Evolutionary conservation across 495 filamentous ascomycete species (phyloP), one percentile per base, ranked within the genome.

Genomic region (Xylaria telfairii): DNA sequence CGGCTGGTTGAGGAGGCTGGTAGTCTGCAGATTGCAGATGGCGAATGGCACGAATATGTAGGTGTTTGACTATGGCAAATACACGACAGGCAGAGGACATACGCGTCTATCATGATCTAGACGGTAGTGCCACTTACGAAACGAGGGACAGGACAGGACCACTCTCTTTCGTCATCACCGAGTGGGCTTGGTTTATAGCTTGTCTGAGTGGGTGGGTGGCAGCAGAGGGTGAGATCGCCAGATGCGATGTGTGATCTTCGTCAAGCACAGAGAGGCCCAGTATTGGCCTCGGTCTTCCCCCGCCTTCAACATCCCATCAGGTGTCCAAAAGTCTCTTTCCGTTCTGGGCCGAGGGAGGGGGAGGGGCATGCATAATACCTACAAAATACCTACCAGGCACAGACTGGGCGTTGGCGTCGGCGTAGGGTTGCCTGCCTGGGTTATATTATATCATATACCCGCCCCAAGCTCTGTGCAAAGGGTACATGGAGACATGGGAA

Each of bases 341-440:
- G 49, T 70, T 70, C 47, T 70, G 37, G 68, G 49, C 68, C 49
- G 21, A 70, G 26, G 68, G 34, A 59, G 60, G 68, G 68, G 59
- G 24, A 37, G 60, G 59, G 68, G 59, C 49, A 26, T 63, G 61
- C 39, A 70, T 64, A 32, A 19, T 41, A 9, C 0, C 24, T 42
- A 49, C n/a, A n/a, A n/a, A n/a, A n/a, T n/a, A n/a, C n/a, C n/a
- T 28, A 60, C 61, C 49, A 65, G 68, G 61, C 60, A 65, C 68
- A 37, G 68, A 42, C 56, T 49, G 67, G 26, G 28, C 6, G 34
- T 19, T 42, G n/a, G 59, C n/a, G n/a, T 41, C n/a, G n/a, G n/a
- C n/a, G n/a, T 62, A 24, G 8, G 9, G 13, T 24, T 21, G 5
- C 59, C 17, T 59, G 32, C 30, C 32, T 37, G 17, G 56, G 56